phyloP scores from a whole-genome alignment of 306 rosid genomes.

The Fragaria nilgerrensis region DNA sequence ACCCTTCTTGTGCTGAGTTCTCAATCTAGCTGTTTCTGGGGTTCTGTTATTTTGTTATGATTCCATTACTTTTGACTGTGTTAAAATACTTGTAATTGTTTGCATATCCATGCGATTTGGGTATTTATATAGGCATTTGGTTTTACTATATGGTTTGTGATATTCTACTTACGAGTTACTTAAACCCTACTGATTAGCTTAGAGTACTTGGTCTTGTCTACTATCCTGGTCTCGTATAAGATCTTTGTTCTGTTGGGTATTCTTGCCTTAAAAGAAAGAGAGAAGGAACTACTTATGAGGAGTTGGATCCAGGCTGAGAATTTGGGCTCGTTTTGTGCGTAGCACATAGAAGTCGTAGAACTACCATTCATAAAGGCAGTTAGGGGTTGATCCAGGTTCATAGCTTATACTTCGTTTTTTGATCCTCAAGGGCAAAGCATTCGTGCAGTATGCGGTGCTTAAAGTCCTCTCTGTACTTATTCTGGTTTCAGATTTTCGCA shows the following conservation, averaged over 20 bases:
- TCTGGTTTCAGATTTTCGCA: background rate
- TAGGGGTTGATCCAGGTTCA: background rate
- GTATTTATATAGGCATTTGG: background rate
- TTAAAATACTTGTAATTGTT: background rate
- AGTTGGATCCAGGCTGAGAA: background rate
- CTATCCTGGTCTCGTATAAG: background rate
- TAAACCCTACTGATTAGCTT: background rate
- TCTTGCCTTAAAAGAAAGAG: background rate
- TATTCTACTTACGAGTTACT: background rate
- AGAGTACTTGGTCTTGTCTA: background rate
- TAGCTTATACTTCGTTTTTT: background rate
- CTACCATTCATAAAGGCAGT: background rate
- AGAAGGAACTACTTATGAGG: background rate
- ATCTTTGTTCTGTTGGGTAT: background rate
- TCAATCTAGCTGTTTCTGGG: background rate
- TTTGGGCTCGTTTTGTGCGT: background rate
- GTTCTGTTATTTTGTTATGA: background rate
- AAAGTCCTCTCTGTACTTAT: background rate
- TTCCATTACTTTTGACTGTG: background rate
- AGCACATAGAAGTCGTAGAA: background rate
- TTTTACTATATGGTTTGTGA: background rate
- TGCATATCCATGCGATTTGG: background rate
- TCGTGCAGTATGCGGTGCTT: background rate
- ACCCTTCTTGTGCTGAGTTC: background rate
- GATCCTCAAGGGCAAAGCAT: conserved; percentile 1